Evolutionary conservation across 768 basidiomycete species (phyloP).

Genomic region (Rhodotorula kratochvilovae): DNA sequence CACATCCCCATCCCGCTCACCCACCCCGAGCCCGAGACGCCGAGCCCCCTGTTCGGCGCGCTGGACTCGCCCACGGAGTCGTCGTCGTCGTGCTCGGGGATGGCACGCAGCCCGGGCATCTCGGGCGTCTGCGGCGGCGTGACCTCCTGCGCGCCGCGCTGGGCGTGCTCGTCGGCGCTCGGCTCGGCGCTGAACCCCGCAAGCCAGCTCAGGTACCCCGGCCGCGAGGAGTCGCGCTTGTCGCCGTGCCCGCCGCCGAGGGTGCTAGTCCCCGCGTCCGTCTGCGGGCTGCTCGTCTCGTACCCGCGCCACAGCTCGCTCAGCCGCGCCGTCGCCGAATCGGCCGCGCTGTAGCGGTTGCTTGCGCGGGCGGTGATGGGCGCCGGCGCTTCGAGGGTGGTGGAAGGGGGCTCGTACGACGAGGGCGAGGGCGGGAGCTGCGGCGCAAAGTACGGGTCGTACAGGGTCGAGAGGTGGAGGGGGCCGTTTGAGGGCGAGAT

Average conservation of each 20-base stretch:
- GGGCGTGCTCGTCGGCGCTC: neutral
- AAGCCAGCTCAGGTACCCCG: neutral
- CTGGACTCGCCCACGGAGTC: neutral
- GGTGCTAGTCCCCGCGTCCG: neutral
- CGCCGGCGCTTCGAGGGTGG: neutral
- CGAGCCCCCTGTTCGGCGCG: neutral
- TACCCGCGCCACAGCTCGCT: neutral
- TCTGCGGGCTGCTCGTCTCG: neutral
- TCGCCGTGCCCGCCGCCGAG: neutral
- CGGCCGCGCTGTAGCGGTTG: neutral
- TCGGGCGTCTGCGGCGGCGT: conserved; percentile 9
- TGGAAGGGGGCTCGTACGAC: neutral
- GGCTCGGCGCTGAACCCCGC: neutral
- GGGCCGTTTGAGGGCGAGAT: neutral
- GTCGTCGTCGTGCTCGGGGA: neutral
- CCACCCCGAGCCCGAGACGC: neutral
- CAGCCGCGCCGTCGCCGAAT: neutral
- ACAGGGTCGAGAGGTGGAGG: conserved; percentile 1
- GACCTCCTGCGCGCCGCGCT: neutral
- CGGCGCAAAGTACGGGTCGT: neutral
- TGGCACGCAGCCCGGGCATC: neutral
- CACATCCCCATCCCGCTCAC: neutral
- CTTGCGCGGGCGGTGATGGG: neutral
- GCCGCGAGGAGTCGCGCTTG: neutral
- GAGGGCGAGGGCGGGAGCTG: neutral